Base-by-base conservation (phyloP, 1,284 basidiomycete genomes). In the Prillingera fragicola region DNA sequence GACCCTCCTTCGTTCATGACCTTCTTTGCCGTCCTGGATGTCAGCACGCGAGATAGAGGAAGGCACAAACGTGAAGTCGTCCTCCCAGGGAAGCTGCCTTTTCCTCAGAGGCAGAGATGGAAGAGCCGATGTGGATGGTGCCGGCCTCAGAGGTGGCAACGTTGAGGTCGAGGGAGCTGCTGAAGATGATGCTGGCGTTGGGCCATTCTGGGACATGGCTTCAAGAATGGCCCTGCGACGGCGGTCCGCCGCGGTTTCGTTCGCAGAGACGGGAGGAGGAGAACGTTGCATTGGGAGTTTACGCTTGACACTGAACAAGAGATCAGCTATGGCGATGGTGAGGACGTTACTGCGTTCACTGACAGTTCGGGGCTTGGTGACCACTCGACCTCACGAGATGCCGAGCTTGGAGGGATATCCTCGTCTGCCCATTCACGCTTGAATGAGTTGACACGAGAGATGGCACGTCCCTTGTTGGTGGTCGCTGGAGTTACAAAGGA, bases 181-280 rank as follows among this genome's bases (percentile, higher is more conserved):
- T 15, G 45, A 23, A 8, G 27, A 13, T 12, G 50, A 28, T 5
- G 48, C 28, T 19, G 52, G 27, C 6, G 45, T 25, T 7, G 41
- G 35, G 8, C 48, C 23, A 26, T 56, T 57, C 31, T 50, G 42
- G 0, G 51, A 48, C 54, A 71, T 54, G 3, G 63, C 64, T 2
- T 60, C 65, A 18, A 70, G 46, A 28, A 71, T 68, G 0, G 67
- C 69, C 36, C 57, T 56, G 21, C 67, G 52, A 21, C 69, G 54
- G 24, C 62, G 41, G 10, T 65, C 60, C 1, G 59, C 58, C 3
- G 65, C 48, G 3, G 59, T 60, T 42, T 60, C 56, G 14, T 33
- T 51, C 37, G 29, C 31, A 27, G 33, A 50, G 8, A 4, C 27
- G 36, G 17, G 10, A 9, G 5, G 21, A 7, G 13, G 14, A 10